Conservation (phyloP, 495 filamentous ascomycete species). For the Mytilinidion resinicola region DNA sequence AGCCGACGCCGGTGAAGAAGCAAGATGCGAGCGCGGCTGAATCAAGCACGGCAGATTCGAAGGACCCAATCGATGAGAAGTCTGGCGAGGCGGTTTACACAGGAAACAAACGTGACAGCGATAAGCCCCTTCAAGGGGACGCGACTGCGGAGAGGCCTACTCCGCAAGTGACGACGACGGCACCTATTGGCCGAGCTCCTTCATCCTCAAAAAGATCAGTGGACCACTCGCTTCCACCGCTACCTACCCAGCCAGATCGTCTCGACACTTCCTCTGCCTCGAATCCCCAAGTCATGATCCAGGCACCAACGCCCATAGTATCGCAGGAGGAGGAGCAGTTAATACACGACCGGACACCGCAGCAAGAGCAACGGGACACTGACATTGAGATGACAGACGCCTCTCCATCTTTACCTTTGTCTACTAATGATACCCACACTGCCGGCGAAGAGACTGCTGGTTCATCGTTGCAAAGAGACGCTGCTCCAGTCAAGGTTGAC, state of each 20-base stretch:
- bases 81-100: slow-evolving; percentile 27
- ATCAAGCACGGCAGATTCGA: slow-evolving; percentile 52
- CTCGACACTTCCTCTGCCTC: slow-evolving; percentile 9
- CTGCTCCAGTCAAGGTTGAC: slow-evolving; percentile 29
- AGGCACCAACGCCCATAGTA: slow-evolving; percentile 36
- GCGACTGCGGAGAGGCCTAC: slow-evolving; percentile 26
- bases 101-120: slow-evolving; percentile 12
- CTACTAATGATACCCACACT: slow-evolving; percentile 31
- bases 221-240: slow-evolving; percentile 24
- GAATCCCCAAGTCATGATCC: slow-evolving; percentile 27
- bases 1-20: slow-evolving; percentile 47
- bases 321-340: slow-evolving; percentile 34
- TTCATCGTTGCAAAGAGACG: slow-evolving; percentile 31
- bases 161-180: slow-evolving; percentile 3
- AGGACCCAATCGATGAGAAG: slow-evolving; percentile 53
- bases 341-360: slow-evolving; percentile 42
- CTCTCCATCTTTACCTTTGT: slow-evolving; percentile 31
- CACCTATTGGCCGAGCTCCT: slow-evolving; percentile 16
- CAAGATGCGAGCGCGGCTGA: slow-evolving; percentile 45
- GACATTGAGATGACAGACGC: slow-evolving; percentile 61
- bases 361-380: slow-evolving; percentile 45
- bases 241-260: slow-evolving; percentile 15
- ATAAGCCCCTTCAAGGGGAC: slow-evolving; percentile 24
- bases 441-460: slow-evolving; percentile 17
- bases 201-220: slow-evolving; percentile 19